A percentile compares a stretch with the other conserved stretches of the same genome.
phyloP scores from a whole-genome alignment of 805 yeast genomes.

The Ogataea degrootiae region DNA sequence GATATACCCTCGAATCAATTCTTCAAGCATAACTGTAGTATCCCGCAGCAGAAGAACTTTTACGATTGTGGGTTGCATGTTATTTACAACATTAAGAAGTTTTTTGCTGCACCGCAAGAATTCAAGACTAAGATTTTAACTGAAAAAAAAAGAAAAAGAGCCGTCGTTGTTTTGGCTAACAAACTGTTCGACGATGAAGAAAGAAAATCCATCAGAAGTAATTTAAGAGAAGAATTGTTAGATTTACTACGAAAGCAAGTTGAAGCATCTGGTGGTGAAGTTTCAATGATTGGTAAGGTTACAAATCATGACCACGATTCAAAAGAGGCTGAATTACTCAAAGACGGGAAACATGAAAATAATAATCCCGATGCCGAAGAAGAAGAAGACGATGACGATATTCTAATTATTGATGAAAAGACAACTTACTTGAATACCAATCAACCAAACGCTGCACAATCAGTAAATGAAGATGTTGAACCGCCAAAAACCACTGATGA shows the following conservation, averaged over 20 bases:
- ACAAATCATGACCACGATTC: slow-evolving; percentile 8
- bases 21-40: slow-evolving; percentile 30
- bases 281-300: slow-evolving; percentile 20
- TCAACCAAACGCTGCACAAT: too few species aligned
- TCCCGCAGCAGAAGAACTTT: slow-evolving; percentile 81
- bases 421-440: not conserved
- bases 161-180: slow-evolving; percentile 7
- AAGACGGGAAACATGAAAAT: not conserved
- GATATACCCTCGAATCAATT: slow-evolving; percentile 44
- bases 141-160: slow-evolving; percentile 12
- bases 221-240: slow-evolving; percentile 21
- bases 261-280: slow-evolving; percentile 18
- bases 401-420: slow-evolving; percentile 2
- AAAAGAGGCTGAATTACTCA: not conserved
- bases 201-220: slow-evolving; percentile 20
- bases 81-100: slow-evolving; percentile 62
- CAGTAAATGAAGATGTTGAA: not conserved
- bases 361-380: not conserved
- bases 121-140: slow-evolving; percentile 30
- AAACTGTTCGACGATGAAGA: slow-evolving; percentile 24
- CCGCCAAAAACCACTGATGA: not conserved
- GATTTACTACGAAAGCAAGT: slow-evolving; percentile 26
- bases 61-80: slow-evolving; percentile 96
- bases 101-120: slow-evolving; percentile 43
- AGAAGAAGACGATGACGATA: slow-evolving; percentile 2